Evolutionary conservation across 129 eudicot species (phyloP).

Genomic region (Chrysanthemum seticuspe): DNA sequence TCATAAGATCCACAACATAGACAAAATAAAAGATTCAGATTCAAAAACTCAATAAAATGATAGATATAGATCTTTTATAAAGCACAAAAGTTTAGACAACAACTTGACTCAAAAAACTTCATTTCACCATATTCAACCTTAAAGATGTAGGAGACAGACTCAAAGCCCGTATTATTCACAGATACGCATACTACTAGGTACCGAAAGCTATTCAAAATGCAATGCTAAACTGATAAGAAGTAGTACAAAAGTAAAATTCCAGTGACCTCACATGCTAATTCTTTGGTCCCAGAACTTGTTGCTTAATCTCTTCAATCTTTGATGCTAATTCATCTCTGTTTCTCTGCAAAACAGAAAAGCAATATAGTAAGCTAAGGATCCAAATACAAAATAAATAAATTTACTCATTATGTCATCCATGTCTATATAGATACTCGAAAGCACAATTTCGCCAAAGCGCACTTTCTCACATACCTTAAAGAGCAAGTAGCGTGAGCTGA

Average conservation of each 20-base stretch:
- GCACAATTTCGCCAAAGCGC: neutral
- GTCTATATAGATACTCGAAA: neutral
- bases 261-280: constrained; percentile 31
- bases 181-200: constrained; percentile 6
- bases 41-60: neutral
- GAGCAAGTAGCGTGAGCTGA: constrained; percentile 68
- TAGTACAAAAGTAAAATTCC: neutral
- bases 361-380: neutral
- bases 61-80: neutral
- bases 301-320: constrained; percentile 72
- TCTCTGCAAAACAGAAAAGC: constrained; percentile 43
- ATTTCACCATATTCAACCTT: constrained; percentile 14
- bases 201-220: constrained; percentile 4
- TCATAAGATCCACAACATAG: neutral
- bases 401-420: neutral
- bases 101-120: neutral
- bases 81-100: neutral
- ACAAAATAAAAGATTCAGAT: neutral
- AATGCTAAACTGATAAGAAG: neutral
- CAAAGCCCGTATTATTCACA: constrained; percentile 23
- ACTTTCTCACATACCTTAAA: constrained; percentile 46
- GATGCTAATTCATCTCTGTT: constrained; percentile 72
- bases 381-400: neutral
- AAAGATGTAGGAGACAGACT: neutral
- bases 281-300: constrained; percentile 59